These are phyloP conservation scores for Gracilaria caudata DNA, from an alignment of 23 red algal genomes.

Conservation along the genomic window DNA sequence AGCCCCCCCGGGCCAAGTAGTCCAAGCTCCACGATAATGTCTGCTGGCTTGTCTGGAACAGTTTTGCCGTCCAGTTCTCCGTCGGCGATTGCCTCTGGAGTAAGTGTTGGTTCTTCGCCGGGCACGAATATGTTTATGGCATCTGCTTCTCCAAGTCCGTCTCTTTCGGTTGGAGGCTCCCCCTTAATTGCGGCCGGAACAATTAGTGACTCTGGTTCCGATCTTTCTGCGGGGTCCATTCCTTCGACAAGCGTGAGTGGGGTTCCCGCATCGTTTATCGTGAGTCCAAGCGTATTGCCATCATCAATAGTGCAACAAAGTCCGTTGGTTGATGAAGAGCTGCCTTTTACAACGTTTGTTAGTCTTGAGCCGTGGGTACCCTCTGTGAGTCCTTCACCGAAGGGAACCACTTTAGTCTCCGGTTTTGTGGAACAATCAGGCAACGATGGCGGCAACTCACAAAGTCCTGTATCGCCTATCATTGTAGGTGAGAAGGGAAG, in stretches of 20 bases:
- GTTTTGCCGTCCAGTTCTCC: not conserved
- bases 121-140: not conserved
- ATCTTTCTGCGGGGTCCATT: not conserved
- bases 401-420: not conserved
- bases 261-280: not conserved
- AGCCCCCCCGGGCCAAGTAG: too few relatives aligned
- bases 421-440: not conserved
- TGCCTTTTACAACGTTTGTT: not conserved
- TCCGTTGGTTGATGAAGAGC: not conserved
- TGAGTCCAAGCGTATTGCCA: slow-evolving; percentile 1
- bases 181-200: not conserved
- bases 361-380: not conserved
- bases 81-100: too few relatives aligned
- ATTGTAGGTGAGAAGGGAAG: not conserved
- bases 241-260: not conserved
- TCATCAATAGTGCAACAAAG: not conserved
- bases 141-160: not conserved
- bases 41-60: not conserved
- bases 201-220: not conserved
- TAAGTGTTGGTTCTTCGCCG: not conserved
- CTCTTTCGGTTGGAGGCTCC: too few relatives aligned
- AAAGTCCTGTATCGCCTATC: not conserved
- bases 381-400: not conserved
- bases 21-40: not conserved
- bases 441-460: not conserved